Percentiles rank a stretch among this genome's conserved stretches.
phyloP scores from a whole-genome alignment of 2,329 filamentous ascomycete genomes.

The Fusarium sarcochroum region DNA sequence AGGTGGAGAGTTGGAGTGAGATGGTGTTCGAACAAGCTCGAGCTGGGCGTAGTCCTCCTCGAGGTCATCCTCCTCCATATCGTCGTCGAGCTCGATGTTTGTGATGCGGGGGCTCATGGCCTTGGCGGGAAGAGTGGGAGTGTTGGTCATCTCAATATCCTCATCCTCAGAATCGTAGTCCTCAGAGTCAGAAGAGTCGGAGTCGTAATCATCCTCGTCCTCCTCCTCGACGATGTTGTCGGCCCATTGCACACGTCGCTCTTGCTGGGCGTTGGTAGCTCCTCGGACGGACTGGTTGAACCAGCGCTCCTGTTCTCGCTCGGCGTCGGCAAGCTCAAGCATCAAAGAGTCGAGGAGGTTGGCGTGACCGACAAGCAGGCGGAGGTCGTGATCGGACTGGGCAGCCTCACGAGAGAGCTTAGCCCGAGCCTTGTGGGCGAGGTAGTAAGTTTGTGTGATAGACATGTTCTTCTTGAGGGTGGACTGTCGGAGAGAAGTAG shows the following conservation, averaged over 20 bases:
- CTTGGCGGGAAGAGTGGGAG: conserved; percentile 60
- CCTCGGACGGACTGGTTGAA: conserved; percentile 95
- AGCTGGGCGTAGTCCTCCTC: conserved; percentile 77
- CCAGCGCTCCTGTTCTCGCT: conserved; percentile 96
- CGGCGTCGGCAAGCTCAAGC: conserved; percentile 91
- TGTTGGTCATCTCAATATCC: conserved; percentile 69
- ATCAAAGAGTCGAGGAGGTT: conserved; percentile 98
- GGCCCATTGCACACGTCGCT: conserved; percentile 89
- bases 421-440: conserved; percentile 94
- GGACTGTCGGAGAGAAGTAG: conserved; percentile 50
- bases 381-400: conserved; percentile 92
- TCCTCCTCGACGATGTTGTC: conserved; percentile 82
- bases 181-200: conserved; percentile 68
- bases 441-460: conserved; percentile 98
- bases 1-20: conserved; percentile 75
- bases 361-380: conserved; percentile 95
- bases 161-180: conserved; percentile 69
- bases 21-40: conserved; percentile 76
- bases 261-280: conserved; percentile 69
- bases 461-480: conserved; percentile 87
- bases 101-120: conserved; percentile 53
- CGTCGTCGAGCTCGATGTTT: conserved; percentile 58
- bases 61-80: conserved; percentile 67
- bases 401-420: conserved; percentile 96
- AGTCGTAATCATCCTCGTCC: conserved; percentile 78